These are phyloP conservation scores for Leptodermis oblonga DNA, from an alignment of 257 asterid species.

Conservation along the genomic window DNA sequence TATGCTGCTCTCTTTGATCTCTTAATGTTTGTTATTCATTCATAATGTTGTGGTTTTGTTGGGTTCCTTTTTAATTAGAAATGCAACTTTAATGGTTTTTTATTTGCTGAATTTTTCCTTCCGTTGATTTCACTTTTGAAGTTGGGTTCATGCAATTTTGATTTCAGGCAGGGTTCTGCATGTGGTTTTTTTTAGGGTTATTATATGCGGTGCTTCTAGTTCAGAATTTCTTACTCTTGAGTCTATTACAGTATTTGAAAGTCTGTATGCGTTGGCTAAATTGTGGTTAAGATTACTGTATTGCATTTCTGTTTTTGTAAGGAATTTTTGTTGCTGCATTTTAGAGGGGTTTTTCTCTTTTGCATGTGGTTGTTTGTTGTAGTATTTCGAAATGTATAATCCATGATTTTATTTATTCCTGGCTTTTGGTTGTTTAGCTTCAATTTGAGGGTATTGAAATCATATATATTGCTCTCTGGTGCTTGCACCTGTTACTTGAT, in stretches of 20 bases:
- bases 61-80: background rate
- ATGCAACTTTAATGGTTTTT: too few species aligned
- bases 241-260: too few species aligned
- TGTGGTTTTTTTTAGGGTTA: too few species aligned
- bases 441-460: background rate
- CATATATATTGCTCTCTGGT: background rate
- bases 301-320: background rate
- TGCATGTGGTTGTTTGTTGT: background rate
- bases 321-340: background rate
- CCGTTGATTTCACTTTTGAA: background rate
- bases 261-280: too few species aligned
- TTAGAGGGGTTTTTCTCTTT: background rate
- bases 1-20: background rate
- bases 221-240: too few species aligned
- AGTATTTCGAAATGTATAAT: background rate
- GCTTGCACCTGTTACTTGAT: background rate
- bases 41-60: background rate
- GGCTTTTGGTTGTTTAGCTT: background rate
- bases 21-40: too few species aligned
- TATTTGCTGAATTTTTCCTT: too few species aligned
- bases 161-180: too few species aligned
- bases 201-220: background rate
- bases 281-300: too few species aligned
- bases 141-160: background rate
- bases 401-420: background rate